Conservation (phyloP, 2,329 filamentous ascomycete species). For the Botrytis hyacinthi region DNA sequence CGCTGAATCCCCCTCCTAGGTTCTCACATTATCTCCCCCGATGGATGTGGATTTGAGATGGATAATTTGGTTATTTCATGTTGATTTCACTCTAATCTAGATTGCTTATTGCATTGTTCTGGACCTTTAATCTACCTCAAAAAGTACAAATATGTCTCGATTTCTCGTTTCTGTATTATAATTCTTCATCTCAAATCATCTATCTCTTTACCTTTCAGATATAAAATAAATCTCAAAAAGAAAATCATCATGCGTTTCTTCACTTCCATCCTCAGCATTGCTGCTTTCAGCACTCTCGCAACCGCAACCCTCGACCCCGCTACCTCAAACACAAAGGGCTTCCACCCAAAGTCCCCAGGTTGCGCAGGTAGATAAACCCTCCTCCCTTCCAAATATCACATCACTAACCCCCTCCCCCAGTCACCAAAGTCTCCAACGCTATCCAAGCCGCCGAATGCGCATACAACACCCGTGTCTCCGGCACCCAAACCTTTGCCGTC, state of each 20-base stretch:
- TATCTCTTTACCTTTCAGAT: neutral
- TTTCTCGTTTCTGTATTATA: neutral
- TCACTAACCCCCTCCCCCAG: neutral
- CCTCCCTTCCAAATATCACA: too few relatives aligned
- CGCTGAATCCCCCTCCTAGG: neutral
- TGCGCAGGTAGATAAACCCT: neutral
- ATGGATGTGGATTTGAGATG: neutral
- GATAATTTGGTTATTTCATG: neutral
- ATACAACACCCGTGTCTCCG: slow-evolving; percentile 8
- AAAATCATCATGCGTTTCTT: slow-evolving; percentile 13
- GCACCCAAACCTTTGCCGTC: slow-evolving; percentile 17
- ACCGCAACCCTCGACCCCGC: slow-evolving; percentile 12
- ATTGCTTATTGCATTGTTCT: neutral
- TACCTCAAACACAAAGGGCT: slow-evolving; percentile 11
- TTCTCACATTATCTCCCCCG: neutral
- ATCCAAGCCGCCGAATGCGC: slow-evolving; percentile 21
- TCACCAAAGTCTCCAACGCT: neutral
- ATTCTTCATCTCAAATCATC: neutral
- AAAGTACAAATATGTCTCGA: slow-evolving; percentile 8
- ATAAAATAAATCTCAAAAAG: neutral
- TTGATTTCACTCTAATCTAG: neutral
- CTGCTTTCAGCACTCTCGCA: slow-evolving; percentile 5
- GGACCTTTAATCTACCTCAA: neutral
- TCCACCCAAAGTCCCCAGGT: neutral
- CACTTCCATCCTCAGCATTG: slow-evolving; percentile 6